Percentiles rank a stretch among this genome's conserved stretches.
These are phyloP conservation scores for Aethionema arabicum DNA, from an alignment of 345 rosid genomes.

Conservation along the genomic window DNA sequence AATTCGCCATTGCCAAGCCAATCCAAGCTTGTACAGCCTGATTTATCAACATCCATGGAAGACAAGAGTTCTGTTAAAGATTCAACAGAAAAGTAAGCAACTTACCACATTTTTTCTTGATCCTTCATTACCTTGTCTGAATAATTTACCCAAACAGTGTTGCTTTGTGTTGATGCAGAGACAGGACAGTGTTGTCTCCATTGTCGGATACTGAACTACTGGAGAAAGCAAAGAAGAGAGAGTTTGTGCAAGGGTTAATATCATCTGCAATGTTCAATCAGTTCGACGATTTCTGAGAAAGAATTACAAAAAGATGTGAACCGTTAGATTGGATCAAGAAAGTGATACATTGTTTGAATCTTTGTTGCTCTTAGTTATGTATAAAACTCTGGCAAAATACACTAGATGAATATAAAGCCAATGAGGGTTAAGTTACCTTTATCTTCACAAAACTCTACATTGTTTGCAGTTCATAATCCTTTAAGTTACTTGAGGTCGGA, in stretches of 20 bases:
- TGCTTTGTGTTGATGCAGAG: conserved; percentile 9
- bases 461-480: conserved; percentile 13
- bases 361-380: conserved; percentile 22
- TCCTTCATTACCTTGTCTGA: neutral
- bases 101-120: conserved; percentile 10
- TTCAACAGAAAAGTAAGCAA: conserved; percentile 43
- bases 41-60: conserved; percentile 32
- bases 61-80: conserved; percentile 38
- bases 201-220: conserved; percentile 46
- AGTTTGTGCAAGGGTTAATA: conserved; percentile 60
- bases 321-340: too few species aligned
- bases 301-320: neutral
- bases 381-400: conserved; percentile 25
- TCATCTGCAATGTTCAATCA: conserved; percentile 52
- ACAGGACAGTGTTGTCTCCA: conserved; percentile 26
- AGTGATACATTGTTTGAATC: conserved; percentile 31
- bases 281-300: conserved; percentile 39
- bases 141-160: neutral
- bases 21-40: conserved; percentile 38
- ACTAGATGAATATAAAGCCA: conserved; percentile 22
- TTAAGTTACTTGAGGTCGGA: conserved; percentile 46
- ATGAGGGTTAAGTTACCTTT: conserved; percentile 21
- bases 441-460: conserved; percentile 4
- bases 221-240: conserved; percentile 57
- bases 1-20: conserved; percentile 38